Evolutionary conservation across 164 flowering plant species (phyloP).

Genomic region (Annona squamosa): DNA sequence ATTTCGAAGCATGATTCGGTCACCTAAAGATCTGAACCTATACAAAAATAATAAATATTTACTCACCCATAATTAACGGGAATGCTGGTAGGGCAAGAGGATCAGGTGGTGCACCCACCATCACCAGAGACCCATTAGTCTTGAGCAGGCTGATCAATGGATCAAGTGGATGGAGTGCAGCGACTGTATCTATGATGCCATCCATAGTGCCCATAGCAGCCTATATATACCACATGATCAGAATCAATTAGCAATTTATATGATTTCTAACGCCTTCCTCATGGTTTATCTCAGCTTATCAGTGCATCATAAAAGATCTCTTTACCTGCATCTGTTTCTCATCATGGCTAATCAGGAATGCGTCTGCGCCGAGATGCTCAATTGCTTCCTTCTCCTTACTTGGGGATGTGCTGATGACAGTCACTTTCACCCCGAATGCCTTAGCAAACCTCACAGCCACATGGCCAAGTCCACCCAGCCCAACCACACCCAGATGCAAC

Average conservation of each 20-base stretch:
- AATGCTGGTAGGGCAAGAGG: constrained; percentile 41
- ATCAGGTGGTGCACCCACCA: constrained; percentile 40
- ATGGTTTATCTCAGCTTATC: too few relatives aligned
- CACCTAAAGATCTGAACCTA: background rate
- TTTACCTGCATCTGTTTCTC: constrained; percentile 34
- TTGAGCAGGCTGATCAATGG: constrained; percentile 39
- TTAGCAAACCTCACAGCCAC: constrained; percentile 18
- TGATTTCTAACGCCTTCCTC: too few relatives aligned
- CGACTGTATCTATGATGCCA: constrained; percentile 46
- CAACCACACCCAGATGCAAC: constrained; percentile 15
- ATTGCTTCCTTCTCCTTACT: constrained; percentile 34
- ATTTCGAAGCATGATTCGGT: background rate
- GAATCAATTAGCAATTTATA: background rate
- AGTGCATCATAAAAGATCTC: too few relatives aligned
- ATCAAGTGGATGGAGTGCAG: constrained; percentile 31
- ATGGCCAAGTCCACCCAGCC: constrained; percentile 19
- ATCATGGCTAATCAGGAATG: constrained; percentile 30
- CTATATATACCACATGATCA: background rate
- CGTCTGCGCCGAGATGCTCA: constrained; percentile 19
- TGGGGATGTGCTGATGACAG: constrained; percentile 35
- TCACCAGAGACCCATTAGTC: constrained; percentile 37
- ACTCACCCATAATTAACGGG: constrained; percentile 36
- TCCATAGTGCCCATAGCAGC: constrained; percentile 28
- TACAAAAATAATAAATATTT: background rate
- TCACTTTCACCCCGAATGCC: constrained; percentile 25